Evolutionary conservation across 129 eudicot genomes (phyloP), one percentile per base, ranked within the genome.

Genomic region (Flaveria brownii): DNA sequence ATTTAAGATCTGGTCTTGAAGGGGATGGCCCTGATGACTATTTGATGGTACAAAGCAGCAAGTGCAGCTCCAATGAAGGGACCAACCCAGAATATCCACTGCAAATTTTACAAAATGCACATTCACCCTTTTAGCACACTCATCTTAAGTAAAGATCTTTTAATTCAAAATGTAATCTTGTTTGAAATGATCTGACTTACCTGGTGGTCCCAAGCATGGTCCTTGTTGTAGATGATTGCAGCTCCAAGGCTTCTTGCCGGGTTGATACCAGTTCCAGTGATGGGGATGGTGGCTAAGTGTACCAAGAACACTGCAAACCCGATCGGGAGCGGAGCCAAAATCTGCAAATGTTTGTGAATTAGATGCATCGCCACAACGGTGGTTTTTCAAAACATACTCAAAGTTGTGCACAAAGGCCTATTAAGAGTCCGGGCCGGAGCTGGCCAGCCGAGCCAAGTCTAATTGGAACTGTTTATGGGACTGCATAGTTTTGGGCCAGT

Each of bases 191-290:
- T 45, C 47, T 26, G 11, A 26, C 85, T 85, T 82, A 92, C 98
- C 22, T 92, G 98, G 85, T 92, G 94, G 41, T 86, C 81, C 98
- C 98, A 92, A 9, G 94, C 96, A 4, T 87, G 88, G 41, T 61
- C 88, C 80, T 80, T 81, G 92, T 90, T 92, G 89, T 33, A 92
- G 82, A 92, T 81, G 82, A 92, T 89, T 47, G 96, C 91, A 69
- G 97, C 97, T 81, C 97, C 97, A 13, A 92, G 92, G 85, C 97
- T 92, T 81, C 97, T 86, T 17, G 97, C 97, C 1, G 97, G 97
- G 92, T 91, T 91, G 70, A 91, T 91, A 68, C 97, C 91, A 11
- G 97, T 88, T 49, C 97, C 97, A 5, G 97, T 91, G 68, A 91
- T 88, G 75, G 97, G 97, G 82, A 91, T 91, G 82, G 97, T 91